Percentiles rank a stretch among this genome's conserved stretches.
Evolutionary conservation across 129 eudicot genomes (phyloP).

Genomic region (Mikania micrantha): DNA sequence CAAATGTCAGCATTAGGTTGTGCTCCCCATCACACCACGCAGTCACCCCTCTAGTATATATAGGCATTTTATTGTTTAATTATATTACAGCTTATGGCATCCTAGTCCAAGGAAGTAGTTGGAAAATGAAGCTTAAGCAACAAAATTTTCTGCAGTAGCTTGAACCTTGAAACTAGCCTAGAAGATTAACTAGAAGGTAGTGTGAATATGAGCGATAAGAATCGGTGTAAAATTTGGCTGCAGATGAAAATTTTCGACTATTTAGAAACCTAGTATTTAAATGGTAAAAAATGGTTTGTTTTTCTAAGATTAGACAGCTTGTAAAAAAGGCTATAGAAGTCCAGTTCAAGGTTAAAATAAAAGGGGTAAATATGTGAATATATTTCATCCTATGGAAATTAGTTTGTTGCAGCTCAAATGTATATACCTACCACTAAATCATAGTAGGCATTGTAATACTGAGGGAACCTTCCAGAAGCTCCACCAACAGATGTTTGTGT

Average conservation of each 20-base stretch:
- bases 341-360: background rate
- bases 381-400: background rate
- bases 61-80: background rate
- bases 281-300: background rate
- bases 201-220: background rate
- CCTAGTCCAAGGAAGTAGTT: background rate
- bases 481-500: slow-evolving; percentile 99
- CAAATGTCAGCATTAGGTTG: too few species aligned
- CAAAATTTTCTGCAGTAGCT: background rate
- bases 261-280: background rate
- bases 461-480: slow-evolving; percentile 88
- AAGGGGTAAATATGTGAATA: background rate
- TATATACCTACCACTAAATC: slow-evolving; percentile 81
- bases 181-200: background rate
- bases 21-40: too few species aligned
- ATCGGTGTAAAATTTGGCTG: background rate
- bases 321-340: background rate
- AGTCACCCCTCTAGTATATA: too few species aligned
- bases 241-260: background rate
- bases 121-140: background rate
- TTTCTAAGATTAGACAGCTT: background rate
- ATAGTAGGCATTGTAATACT: slow-evolving; percentile 85
- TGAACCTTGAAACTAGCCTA: background rate
- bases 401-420: slow-evolving; percentile 7
- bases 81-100: background rate